phyloP scores from a whole-genome alignment of 768 basidiomycete genomes.

The Pholiota microspora region DNA sequence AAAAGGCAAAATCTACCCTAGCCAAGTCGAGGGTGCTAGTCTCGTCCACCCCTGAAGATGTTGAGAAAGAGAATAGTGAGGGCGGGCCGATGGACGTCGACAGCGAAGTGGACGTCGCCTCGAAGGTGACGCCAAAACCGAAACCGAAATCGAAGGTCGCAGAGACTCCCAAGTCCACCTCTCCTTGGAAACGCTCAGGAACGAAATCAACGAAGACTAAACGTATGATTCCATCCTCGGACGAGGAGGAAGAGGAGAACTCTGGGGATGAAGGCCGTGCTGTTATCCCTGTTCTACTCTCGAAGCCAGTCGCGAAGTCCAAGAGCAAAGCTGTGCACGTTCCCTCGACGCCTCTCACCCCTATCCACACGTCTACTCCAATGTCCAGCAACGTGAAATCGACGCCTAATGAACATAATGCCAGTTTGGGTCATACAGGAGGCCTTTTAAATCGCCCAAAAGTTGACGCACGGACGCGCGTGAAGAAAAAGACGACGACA shows the following conservation, averaged over 20 bases:
- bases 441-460: constrained; percentile 19
- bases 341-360: neutral
- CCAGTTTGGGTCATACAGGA: neutral
- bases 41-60: neutral
- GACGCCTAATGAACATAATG: neutral
- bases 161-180: neutral
- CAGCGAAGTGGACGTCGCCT: constrained; percentile 6
- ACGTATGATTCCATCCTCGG: neutral
- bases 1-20: neutral
- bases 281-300: neutral
- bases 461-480: constrained; percentile 25
- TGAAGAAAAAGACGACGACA: constrained; percentile 17
- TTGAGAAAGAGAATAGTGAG: neutral
- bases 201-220: neutral
- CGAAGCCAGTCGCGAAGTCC: neutral
- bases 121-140: no score
- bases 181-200: neutral
- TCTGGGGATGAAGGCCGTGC: constrained; percentile 5
- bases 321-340: neutral
- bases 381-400: neutral
- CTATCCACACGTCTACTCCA: neutral
- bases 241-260: neutral
- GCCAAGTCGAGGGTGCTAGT: neutral
- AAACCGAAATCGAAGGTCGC: constrained; percentile 1
- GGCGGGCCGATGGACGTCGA: constrained; percentile 3